Percentiles rank a stretch among this genome's conserved stretches.
Conservation (phyloP, 2,329 filamentous ascomycete genomes). For the Xylariaceae sp. region DNA sequence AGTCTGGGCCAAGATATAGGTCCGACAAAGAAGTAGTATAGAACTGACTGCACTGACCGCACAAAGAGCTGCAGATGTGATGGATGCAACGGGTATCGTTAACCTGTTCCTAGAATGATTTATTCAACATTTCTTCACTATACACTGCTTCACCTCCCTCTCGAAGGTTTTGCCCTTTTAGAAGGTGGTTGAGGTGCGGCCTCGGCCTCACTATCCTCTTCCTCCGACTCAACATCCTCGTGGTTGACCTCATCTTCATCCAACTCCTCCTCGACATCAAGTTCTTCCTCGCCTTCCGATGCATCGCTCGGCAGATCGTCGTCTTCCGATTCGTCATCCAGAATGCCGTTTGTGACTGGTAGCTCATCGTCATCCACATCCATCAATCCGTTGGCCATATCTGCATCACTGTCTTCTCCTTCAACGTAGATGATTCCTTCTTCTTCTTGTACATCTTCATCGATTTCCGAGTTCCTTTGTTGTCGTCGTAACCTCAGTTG, state of each 20-base stretch:
- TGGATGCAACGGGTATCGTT: constrained; percentile 36
- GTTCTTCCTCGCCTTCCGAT: constrained; percentile 55
- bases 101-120: constrained; percentile 25
- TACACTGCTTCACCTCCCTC: constrained; percentile 44
- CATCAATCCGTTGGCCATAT: constrained; percentile 51
- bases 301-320: constrained; percentile 51
- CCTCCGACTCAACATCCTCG: constrained; percentile 65
- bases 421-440: constrained; percentile 87
- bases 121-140: constrained; percentile 33
- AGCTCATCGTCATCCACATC: constrained; percentile 66
- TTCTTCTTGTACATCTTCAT: constrained; percentile 61
- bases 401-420: constrained; percentile 70
- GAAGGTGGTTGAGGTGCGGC: constrained; percentile 54
- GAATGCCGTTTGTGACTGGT: constrained; percentile 59
- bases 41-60: background rate
- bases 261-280: constrained; percentile 56
- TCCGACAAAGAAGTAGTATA: background rate
- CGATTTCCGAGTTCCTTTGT: constrained; percentile 63
- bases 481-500: constrained; percentile 84
- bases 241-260: constrained; percentile 67
- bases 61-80: background rate
- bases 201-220: constrained; percentile 60
- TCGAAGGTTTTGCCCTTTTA: constrained; percentile 47
- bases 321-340: constrained; percentile 66
- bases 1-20: too few species aligned